Base-by-base conservation (phyloP, 2,329 filamentous ascomycete genomes). In the Cladorrhinum sp. region DNA sequence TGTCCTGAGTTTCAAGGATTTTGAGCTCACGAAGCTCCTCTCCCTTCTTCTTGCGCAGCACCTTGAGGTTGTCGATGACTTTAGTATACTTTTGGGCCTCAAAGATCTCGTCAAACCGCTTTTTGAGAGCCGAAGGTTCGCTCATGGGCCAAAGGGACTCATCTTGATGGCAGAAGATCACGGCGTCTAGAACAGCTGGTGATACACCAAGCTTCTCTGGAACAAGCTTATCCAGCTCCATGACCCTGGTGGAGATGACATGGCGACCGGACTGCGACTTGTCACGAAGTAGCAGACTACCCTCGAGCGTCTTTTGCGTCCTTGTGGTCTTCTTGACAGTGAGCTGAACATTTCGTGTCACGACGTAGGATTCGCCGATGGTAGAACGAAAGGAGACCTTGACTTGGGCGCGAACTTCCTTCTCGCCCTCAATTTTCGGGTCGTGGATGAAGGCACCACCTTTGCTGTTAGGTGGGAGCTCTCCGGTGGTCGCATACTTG, bases 131-230 rank as follows among this genome's bases (percentile, higher is more conserved):
- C 0, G 85, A 79, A 0, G 95, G 92, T 69, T 96, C 91, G 71
- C 92, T 96, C 82, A 99, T 87, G 0, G 95, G 95, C 95, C 95
- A 99, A 25, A 98, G 77, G 24, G 93, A 97, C 67, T 99, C 95
- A 72, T 99, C 95, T 72, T 99, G 95, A 71, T 99, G 95, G 73
- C 95, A 99, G 76, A 99, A 99, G 67, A 99, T 97, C 72, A 99
- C 95, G 61, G 89, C 90, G 66, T 98, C 93, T 24, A 99, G 82
- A 58, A 99, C 88, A 12, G 95, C 93, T 58, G 88, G 87, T 1
- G 92, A 95, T 2, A 97, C 95, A 38, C 95, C 95, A 0, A 99
- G 82, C 66, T 91, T 89, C 67, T 90, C 85, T 0, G 93, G 92
- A 73, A 99, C 88, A 66, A 93, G 84, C 65, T 87, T 82, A 73